Evolutionary conservation across 1,284 basidiomycete genomes (phyloP), one percentile per base, ranked within the genome.

Genomic region (Boletus smithii): DNA sequence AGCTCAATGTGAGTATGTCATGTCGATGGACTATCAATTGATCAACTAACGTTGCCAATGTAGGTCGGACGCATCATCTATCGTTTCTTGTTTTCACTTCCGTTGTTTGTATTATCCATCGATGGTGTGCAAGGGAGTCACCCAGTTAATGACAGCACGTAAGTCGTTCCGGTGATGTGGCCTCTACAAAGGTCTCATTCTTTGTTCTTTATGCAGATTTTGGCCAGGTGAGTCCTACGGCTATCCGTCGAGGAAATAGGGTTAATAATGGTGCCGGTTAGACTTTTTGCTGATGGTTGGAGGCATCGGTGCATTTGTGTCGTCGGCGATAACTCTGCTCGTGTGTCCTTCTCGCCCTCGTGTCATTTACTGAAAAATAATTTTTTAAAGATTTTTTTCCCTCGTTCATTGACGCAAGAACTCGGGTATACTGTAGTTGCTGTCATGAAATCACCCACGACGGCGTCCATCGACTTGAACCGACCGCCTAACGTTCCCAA

Each of bases 321-420:
- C 85, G 4, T 85, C 85, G 20, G 79, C 79, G 23, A 85, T 88
- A 37, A 88, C 85, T 1, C 72, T 88, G 32, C 72, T 88, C 16
- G 85, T 86, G 58, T 58, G 46, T 48, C 39, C 27, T 35, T 35
- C 31, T 14, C 35, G 7, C 16, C n/a, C 18, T 22, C 34, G 40
- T 42, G 30, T 20, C 32, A 33, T 23, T 18, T 16, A 38, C 24
- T 30, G 29, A 36, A 13, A 11, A 24, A 35, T 10, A 20, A 33
- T 35, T 33, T 17, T 43, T 11, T 39, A 6, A 10, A 86, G 82
- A 77, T 88, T 44, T 88, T 88, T 69, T 88, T 87, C 69, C 85
- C 85, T 36, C 82, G 83, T 30, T 85, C 85, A 2, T 73, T 83
- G 43, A 75, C 75, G 8, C 70, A 70, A 30, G 84, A 87, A 64